Percentiles rank a stretch among this genome's conserved stretches.
These are phyloP conservation scores for Arthrobotrys pseudoclavata DNA, from an alignment of 2,329 filamentous ascomycete genomes.

Conservation along the genomic window DNA sequence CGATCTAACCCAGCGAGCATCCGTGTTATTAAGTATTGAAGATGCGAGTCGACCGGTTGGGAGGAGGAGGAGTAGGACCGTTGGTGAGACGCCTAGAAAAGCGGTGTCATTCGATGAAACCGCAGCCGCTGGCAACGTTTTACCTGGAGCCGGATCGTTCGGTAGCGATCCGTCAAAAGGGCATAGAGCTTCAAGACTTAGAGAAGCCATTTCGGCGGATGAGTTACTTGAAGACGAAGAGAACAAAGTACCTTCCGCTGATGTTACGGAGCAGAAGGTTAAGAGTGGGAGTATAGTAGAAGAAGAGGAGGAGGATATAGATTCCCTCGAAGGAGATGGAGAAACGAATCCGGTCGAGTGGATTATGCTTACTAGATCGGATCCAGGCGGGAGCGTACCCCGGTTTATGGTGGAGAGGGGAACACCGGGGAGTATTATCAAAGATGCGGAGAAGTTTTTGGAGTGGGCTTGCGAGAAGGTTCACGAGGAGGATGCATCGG, in stretches of 20 bases:
- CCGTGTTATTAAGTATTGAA: conserved; percentile 26
- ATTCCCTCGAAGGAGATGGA: conserved; percentile 63
- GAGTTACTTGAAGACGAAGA: conserved; percentile 41
- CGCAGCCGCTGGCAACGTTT: not conserved
- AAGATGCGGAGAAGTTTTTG: conserved; percentile 83
- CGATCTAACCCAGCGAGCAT: conserved; percentile 36
- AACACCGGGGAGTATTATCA: conserved; percentile 83
- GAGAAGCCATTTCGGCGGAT: conserved; percentile 47
- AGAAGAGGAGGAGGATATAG: conserved; percentile 66
- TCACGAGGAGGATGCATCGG: conserved; percentile 64
- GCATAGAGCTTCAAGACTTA: conserved; percentile 25
- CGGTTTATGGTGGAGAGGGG: conserved; percentile 92
- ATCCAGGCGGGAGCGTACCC: conserved; percentile 88
- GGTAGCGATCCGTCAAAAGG: conserved; percentile 15
- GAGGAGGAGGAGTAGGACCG: conserved; percentile 37
- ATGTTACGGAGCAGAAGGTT: conserved; percentile 55
- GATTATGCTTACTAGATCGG: conserved; percentile 92
- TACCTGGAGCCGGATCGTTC: not conserved
- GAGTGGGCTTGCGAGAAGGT: conserved; percentile 77
- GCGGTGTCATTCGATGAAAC: conserved; percentile 41
- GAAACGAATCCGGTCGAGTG: conserved; percentile 81
- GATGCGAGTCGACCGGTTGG: conserved; percentile 3
- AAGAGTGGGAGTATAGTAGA: conserved; percentile 59
- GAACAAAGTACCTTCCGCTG: conserved; percentile 5
- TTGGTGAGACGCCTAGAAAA: conserved; percentile 46